phyloP scores from a whole-genome alignment of 2,329 filamentous ascomycete genomes.

The Colletotrichum lupini region DNA sequence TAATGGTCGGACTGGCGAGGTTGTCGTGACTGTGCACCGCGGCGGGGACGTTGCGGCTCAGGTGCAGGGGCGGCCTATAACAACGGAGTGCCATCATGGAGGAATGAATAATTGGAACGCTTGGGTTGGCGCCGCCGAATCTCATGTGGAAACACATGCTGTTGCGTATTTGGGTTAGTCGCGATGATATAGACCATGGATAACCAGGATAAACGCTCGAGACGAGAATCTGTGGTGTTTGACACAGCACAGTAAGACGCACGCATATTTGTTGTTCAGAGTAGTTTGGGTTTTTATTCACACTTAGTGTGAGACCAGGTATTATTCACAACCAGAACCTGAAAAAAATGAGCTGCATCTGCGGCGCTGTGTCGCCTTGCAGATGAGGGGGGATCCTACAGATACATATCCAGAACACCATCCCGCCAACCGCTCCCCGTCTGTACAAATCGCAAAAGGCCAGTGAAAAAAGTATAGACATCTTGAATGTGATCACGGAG shows the following conservation, averaged over 20 bases:
- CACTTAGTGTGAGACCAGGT: background rate
- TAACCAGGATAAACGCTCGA: no score
- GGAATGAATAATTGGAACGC: constrained; percentile 37
- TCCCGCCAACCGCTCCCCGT: constrained; percentile 14
- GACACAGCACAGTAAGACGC: background rate
- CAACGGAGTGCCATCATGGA: constrained; percentile 15
- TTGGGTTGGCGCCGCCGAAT: constrained; percentile 22
- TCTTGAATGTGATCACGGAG: background rate
- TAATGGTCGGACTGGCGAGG: constrained; percentile 39
- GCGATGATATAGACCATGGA: no score
- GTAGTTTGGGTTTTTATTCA: background rate
- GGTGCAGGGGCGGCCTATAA: constrained; percentile 29
- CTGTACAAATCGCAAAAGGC: constrained; percentile 12
- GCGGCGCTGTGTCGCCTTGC: constrained; percentile 15
- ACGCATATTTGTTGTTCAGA: background rate
- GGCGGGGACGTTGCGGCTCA: constrained; percentile 10
- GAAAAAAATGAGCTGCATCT: constrained; percentile 18
- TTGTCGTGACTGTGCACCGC: constrained; percentile 37
- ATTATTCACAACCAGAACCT: constrained; percentile 27
- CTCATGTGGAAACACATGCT: constrained; percentile 3
- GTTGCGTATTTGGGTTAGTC: constrained; percentile 9
- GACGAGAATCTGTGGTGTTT: no score
- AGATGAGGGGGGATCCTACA: constrained; percentile 32
- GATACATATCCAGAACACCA: constrained; percentile 37
- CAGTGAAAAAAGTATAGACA: background rate